Evolutionary conservation across 2,329 filamentous ascomycete species (phyloP).

Genomic region (Acephala macrosclerotiorum): DNA sequence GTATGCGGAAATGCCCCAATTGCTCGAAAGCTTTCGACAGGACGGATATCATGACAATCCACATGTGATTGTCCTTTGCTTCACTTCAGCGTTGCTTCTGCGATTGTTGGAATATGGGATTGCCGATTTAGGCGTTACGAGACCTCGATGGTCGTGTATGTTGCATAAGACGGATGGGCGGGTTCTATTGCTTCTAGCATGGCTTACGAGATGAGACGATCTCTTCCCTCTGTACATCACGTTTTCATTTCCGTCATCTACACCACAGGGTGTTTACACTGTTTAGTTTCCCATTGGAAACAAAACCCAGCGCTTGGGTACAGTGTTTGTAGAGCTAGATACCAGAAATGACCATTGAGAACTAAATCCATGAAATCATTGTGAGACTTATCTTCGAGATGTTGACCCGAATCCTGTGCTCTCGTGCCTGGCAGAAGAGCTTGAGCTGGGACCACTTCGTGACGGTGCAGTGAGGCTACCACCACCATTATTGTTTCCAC

Average conservation of each 20-base stretch:
- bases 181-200: conserved; percentile 28
- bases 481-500: conserved; percentile 30
- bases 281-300: conserved; percentile 13
- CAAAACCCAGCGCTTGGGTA: conserved; percentile 25
- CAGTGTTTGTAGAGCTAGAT: conserved; percentile 34
- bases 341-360: conserved; percentile 20
- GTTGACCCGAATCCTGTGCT: conserved; percentile 80
- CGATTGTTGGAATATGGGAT: conserved; percentile 27
- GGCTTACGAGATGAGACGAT: conserved; percentile 25
- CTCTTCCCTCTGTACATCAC: conserved; percentile 38
- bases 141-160: conserved; percentile 38
- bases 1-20: conserved; percentile 93
- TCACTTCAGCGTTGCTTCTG: conserved; percentile 11
- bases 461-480: conserved; percentile 24
- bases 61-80: conserved; percentile 49
- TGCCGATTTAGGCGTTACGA: conserved; percentile 27
- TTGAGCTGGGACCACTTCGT: conserved; percentile 41
- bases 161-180: conserved; percentile 38
- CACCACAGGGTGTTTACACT: conserved; percentile 23
- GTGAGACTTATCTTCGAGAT: conserved; percentile 56
- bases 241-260: conserved; percentile 29
- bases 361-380: conserved; percentile 13
- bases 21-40: conserved; percentile 92
- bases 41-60: conserved; percentile 83
- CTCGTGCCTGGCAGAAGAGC: conserved; percentile 59